These are phyloP conservation scores for Aulographum hederae DNA, from an alignment of 2,329 filamentous ascomycete genomes.

Conservation along the genomic window DNA sequence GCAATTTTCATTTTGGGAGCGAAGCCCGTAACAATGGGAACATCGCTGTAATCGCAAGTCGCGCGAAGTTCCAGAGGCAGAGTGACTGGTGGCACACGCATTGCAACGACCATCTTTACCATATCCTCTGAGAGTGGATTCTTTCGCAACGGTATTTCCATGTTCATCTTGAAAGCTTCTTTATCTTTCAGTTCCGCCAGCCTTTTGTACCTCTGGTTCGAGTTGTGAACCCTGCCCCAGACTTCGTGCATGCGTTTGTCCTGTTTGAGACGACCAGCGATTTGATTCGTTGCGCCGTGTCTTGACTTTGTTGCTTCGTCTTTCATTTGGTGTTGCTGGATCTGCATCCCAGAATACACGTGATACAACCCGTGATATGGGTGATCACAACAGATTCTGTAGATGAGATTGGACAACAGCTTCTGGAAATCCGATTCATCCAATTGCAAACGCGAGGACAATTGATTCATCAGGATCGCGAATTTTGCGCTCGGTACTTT, in stretches of 20 bases:
- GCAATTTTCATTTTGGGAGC: conserved; percentile 68
- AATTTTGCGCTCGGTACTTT: conserved; percentile 83
- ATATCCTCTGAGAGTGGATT: conserved; percentile 45
- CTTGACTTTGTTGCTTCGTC: conserved; percentile 61
- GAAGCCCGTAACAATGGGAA: conserved; percentile 59
- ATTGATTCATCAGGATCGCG: conserved; percentile 81
- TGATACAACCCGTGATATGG: conserved; percentile 97
- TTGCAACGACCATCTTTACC: conserved; percentile 41
- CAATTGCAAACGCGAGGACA: conserved; percentile 78
- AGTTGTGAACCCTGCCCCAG: conserved; percentile 56
- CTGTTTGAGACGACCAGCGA: conserved; percentile 42
- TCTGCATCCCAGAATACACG: conserved; percentile 60
- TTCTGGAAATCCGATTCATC: conserved; percentile 54
- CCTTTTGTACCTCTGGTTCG: conserved; percentile 45
- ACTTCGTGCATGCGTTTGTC: conserved; percentile 31
- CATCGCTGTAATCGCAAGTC: conserved; percentile 54
- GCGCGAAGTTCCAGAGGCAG: conserved; percentile 62
- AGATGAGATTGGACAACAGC: conserved; percentile 54
- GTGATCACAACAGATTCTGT: conserved; percentile 76
- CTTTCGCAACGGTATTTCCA: conserved; percentile 44
- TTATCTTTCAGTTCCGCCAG: conserved; percentile 49
- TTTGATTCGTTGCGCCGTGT: conserved; percentile 49
- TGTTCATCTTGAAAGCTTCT: conserved; percentile 46
- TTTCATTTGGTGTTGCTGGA: conserved; percentile 17
- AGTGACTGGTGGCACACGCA: conserved; percentile 71